phyloP scores from a whole-genome alignment of 2,329 filamentous ascomycete genomes.

The Hirsutella rhossiliensis region DNA sequence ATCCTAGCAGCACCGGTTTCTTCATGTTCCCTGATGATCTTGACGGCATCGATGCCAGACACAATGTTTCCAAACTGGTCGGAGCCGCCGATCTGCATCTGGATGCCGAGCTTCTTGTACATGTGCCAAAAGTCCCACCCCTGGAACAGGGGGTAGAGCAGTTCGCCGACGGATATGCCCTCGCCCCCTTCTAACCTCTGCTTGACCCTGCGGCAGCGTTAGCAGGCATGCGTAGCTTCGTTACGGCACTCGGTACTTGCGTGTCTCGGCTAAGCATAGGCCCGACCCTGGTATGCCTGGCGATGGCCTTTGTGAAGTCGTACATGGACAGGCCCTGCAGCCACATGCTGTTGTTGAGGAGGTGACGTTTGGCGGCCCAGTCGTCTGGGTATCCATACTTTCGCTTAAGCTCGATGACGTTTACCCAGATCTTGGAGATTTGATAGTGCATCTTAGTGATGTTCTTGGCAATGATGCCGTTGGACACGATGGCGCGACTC shows the following conservation, averaged over 20 bases:
- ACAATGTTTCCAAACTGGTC: slow-evolving; percentile 97
- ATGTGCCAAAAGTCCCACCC: slow-evolving; percentile 95
- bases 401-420: slow-evolving; percentile 53
- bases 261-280: slow-evolving; percentile 83
- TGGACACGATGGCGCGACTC: slow-evolving; percentile 41
- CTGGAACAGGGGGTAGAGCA: slow-evolving; percentile 85
- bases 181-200: slow-evolving; percentile 73
- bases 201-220: slow-evolving; percentile 44
- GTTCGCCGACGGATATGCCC: slow-evolving; percentile 90
- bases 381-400: slow-evolving; percentile 53
- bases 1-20: slow-evolving; percentile 29
- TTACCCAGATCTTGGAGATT: slow-evolving; percentile 59
- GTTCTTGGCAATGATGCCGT: slow-evolving; percentile 46
- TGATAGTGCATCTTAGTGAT: slow-evolving; percentile 58
- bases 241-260: slow-evolving; percentile 35
- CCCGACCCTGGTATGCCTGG: slow-evolving; percentile 63
- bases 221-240: slow-evolving; percentile 4
- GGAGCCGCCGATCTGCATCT: slow-evolving; percentile 86
- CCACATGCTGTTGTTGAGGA: slow-evolving; percentile 81
- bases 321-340: slow-evolving; percentile 59
- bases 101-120: slow-evolving; percentile 52
- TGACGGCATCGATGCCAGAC: slow-evolving; percentile 76
- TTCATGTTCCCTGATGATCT: slow-evolving; percentile 53
- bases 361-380: slow-evolving; percentile 52
- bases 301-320: slow-evolving; percentile 65